Evolutionary conservation across 768 basidiomycete species (phyloP), one percentile per base, ranked within the genome.

Genomic region (Hysterangium stoloniferum): DNA sequence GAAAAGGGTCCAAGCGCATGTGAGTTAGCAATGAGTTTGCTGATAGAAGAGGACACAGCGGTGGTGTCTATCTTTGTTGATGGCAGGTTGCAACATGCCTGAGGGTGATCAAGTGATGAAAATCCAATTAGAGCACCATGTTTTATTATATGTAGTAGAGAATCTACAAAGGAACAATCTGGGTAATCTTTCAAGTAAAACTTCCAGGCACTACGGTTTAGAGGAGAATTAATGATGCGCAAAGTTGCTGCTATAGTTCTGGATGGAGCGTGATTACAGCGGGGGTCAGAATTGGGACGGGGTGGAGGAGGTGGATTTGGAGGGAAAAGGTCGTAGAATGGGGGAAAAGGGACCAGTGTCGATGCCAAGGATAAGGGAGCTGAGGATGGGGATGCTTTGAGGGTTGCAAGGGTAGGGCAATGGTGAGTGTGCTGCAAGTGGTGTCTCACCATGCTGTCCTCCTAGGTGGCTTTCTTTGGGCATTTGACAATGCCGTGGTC

Each of bases 1-100:
- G 44, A 15, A 44, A 59, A 62, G 7, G 59, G 57, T 7, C 59
- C 61, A 20, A 43, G 53, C 1, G 59, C 59, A 24, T 48, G 45
- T 1, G 54, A 52, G 8, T 48, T 51, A 6, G 49, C n/a, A 17
- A 60, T 25, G 8, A 56, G 57, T 0, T 38, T 42, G 27, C 34
- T 36, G 17, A 60, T 54, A 28, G 54, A 45, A 19, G 44, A 19
- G 24, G 56, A 47, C 33, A 60, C 42, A 15, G 54, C 45, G 31
- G 43, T 25, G 9, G 57, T 50, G 44, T 45, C 48, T 22, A 51
- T 46, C 20, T 36, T 49, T n/a, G 57, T 51, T 24, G 60, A 59
- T 12, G n/a, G 20, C 12, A 60, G 52, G 48, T 61, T 61, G 3
- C 17, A 20, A 45, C 58, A 58, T 9, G 34, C 45, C 43, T 62